phyloP scores from a whole-genome alignment of 1,284 basidiomycete genomes.

The Pascua guehoae region DNA sequence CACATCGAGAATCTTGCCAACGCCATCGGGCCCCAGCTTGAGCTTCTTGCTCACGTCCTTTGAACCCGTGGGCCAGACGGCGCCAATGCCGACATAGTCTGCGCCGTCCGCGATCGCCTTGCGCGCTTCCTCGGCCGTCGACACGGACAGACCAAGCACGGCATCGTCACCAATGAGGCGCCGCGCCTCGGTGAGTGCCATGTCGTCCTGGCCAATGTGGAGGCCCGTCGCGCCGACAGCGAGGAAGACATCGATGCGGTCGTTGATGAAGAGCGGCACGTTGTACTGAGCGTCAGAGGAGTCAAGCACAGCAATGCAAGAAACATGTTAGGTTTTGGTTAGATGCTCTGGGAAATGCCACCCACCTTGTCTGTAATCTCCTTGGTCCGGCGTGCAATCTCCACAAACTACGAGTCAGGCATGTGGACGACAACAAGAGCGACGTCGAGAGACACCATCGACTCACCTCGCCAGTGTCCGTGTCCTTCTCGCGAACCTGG shows the following conservation, averaged over 20 bases:
- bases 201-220: conserved; percentile 88
- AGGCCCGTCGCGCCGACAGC: conserved; percentile 73
- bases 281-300: conserved; percentile 55
- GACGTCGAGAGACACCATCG: conserved; percentile 38
- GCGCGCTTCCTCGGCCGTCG: conserved; percentile 62
- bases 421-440: not conserved
- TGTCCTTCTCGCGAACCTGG: conserved; percentile 79
- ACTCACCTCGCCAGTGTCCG: conserved; percentile 66
- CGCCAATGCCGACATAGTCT: conserved; percentile 84
- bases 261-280: conserved; percentile 86
- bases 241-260: conserved; percentile 81
- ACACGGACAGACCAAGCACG: conserved; percentile 79
- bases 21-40: conserved; percentile 61
- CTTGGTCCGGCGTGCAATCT: conserved; percentile 69
- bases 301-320: not conserved
- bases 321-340: not conserved
- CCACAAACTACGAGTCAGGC: conserved; percentile 61
- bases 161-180: conserved; percentile 64
- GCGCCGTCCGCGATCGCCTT: conserved; percentile 56
- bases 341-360: not conserved
- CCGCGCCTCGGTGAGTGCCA: conserved; percentile 69
- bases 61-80: conserved; percentile 69
- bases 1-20: conserved; percentile 62
- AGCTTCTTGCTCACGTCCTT: conserved; percentile 61
- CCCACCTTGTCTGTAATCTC: conserved; percentile 64